These are phyloP conservation scores for Mortierella alpina DNA, from an alignment of 192 early-diverging fungal genomes.

Conservation along the genomic window DNA sequence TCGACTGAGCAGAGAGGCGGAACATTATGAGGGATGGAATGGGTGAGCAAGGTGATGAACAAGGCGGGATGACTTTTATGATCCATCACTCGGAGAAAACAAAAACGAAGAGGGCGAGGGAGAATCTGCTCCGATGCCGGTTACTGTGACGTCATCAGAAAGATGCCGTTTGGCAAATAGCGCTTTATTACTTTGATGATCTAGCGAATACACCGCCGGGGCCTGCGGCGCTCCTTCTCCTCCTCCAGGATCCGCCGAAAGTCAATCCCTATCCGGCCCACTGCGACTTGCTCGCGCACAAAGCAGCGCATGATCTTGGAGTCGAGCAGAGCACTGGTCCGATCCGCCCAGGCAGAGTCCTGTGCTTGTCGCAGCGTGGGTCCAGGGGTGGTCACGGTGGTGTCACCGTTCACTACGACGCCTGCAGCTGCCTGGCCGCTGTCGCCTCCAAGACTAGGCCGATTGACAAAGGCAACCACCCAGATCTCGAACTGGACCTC, in stretches of 20 bases:
- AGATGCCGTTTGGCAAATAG: too few relatives aligned
- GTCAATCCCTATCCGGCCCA: conserved; percentile 19
- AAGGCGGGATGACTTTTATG: too few relatives aligned
- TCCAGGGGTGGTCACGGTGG: neutral
- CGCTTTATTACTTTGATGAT: conserved; percentile 3
- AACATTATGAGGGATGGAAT: conserved; percentile 19
- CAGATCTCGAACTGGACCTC: conserved; percentile 32
- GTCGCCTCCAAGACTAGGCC: neutral
- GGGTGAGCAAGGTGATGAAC: neutral
- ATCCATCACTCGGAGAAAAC: too few relatives aligned
- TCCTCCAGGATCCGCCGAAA: conserved; percentile 14
- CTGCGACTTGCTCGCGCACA: neutral
- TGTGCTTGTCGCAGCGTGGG: neutral
- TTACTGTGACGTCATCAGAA: too few relatives aligned
- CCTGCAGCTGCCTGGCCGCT: neutral
- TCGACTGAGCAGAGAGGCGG: conserved; percentile 52
- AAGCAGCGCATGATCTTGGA: neutral
- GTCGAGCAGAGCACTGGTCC: neutral
- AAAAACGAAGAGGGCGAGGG: too few relatives aligned
- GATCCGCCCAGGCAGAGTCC: neutral
- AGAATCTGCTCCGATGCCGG: too few relatives aligned
- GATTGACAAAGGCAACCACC: conserved; percentile 20
- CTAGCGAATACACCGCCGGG: conserved; percentile 5
- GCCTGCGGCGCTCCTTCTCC: conserved; percentile 1
- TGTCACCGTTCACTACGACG: neutral